Percentiles rank a stretch among this genome's conserved stretches.
Evolutionary conservation across 805 yeast species (phyloP).

Genomic region (Wickerhamiella shivajii): DNA sequence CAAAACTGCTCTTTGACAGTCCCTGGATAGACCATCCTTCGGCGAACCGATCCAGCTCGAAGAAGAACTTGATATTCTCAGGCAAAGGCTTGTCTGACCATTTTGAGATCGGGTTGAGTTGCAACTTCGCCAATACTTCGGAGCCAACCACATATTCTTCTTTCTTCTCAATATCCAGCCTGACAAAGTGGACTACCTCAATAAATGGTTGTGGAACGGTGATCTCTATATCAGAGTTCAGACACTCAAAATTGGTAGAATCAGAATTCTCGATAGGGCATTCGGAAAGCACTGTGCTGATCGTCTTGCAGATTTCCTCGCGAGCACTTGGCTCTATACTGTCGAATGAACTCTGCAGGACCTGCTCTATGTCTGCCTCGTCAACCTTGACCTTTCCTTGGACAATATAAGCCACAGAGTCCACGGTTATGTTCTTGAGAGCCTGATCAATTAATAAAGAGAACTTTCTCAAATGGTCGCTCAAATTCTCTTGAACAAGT

Average conservation of each 20-base stretch:
- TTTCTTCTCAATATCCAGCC: slow-evolving; percentile 24
- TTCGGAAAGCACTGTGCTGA: too few relatives aligned
- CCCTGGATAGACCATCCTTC: slow-evolving; percentile 82
- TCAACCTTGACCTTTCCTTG: slow-evolving; percentile 9
- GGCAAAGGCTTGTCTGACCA: slow-evolving; percentile 27
- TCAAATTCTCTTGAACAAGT: slow-evolving; percentile 8
- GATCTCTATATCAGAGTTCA: slow-evolving; percentile 28
- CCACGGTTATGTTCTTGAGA: slow-evolving; percentile 9
- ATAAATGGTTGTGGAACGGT: slow-evolving; percentile 49
- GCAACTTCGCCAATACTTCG: slow-evolving; percentile 35
- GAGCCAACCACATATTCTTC: slow-evolving; percentile 44
- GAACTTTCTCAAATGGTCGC: slow-evolving; percentile 7
- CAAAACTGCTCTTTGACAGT: slow-evolving; percentile 38
- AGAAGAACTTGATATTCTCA: slow-evolving; percentile 26
- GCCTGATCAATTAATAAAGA: slow-evolving; percentile 9
- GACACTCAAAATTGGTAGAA: slow-evolving; percentile 3
- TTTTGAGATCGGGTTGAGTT: slow-evolving; percentile 30
- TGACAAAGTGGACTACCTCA: slow-evolving; percentile 45
- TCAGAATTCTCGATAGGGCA: not conserved
- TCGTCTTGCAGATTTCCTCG: not conserved
- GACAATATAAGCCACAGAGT: slow-evolving; percentile 7
- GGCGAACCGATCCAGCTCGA: slow-evolving; percentile 35
- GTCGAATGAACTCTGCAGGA: slow-evolving; percentile 11
- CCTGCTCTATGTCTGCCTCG: slow-evolving; percentile 9
- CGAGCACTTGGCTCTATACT: slow-evolving; percentile 11